A percentile compares a stretch with the other conserved stretches of the same genome.
Evolutionary conservation across 192 early-diverging fungal species (phyloP).

Genomic region (Dissophora ornata): DNA sequence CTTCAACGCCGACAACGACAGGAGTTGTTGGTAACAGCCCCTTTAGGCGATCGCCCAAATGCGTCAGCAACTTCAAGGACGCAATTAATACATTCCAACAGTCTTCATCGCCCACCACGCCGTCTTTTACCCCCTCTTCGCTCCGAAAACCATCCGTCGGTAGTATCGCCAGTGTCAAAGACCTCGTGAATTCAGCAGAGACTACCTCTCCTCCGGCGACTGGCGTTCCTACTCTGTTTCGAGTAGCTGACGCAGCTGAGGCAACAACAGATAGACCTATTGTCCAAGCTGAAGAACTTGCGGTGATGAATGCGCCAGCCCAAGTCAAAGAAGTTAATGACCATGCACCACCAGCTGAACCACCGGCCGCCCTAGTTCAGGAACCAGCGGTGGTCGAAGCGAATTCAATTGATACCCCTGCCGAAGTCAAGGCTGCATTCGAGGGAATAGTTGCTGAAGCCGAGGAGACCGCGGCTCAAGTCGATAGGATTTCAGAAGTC

Average conservation of each 20-base stretch:
- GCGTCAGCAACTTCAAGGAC: constrained; percentile 1
- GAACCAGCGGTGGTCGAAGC: neutral
- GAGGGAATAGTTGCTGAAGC: neutral
- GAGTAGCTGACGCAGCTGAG: too few relatives aligned
- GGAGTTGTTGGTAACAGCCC: neutral
- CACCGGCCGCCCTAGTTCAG: neutral
- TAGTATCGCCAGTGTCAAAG: neutral
- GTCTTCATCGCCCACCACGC: neutral
- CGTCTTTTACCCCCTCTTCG: neutral
- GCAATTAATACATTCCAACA: neutral
- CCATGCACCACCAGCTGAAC: too few relatives aligned
- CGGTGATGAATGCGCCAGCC: too few relatives aligned
- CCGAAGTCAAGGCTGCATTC: neutral
- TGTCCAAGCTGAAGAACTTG: too few relatives aligned
- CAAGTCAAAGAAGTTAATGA: too few relatives aligned
- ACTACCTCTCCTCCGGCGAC: neutral
- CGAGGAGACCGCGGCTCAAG: neutral
- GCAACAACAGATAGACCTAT: too few relatives aligned
- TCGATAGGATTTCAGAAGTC: neutral
- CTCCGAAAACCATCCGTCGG: constrained; percentile 8
- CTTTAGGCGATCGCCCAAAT: neutral
- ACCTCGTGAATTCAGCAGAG: neutral
- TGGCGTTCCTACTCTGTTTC: too few relatives aligned
- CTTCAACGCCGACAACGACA: constrained; percentile 4
- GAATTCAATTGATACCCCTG: neutral